Percentiles rank a stretch among this genome's conserved stretches.
These are phyloP conservation scores for Porphyrellus cyaneotinctus DNA, from an alignment of 768 basidiomycete species.

Conservation along the genomic window DNA sequence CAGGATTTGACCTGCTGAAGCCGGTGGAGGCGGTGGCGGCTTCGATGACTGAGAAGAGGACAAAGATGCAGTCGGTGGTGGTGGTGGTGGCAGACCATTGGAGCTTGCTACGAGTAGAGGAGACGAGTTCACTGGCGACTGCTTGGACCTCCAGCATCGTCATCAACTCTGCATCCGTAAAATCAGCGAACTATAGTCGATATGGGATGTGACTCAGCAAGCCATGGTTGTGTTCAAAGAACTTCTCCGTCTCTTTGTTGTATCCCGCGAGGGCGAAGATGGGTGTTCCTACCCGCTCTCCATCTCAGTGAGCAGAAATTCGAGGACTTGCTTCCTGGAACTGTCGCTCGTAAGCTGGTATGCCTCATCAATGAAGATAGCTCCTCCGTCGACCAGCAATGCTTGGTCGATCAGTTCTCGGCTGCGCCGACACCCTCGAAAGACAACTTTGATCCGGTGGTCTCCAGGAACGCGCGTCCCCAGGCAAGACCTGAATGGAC, in stretches of 20 bases:
- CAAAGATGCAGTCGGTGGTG: conserved; percentile 17
- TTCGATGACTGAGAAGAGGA: conserved; percentile 20
- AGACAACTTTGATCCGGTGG: conserved; percentile 56
- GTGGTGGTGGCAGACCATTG: conserved; percentile 21
- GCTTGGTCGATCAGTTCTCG: conserved; percentile 39
- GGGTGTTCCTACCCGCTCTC: conserved; percentile 60
- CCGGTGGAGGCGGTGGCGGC: conserved; percentile 17
- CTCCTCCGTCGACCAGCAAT: conserved; percentile 53
- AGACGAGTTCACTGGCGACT: conserved; percentile 2
- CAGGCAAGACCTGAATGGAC: conserved; percentile 51
- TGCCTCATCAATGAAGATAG: conserved; percentile 68
- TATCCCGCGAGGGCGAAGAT: conserved; percentile 74
- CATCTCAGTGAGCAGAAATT: conserved; percentile 72
- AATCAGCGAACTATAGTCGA: conserved; percentile 55
- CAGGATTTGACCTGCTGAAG: conserved; percentile 20
- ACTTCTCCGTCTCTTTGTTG: conserved; percentile 68
- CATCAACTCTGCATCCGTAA: conserved; percentile 52
- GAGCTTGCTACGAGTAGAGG: conserved; percentile 17
- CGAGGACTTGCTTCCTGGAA: conserved; percentile 55
- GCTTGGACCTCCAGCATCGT: conserved; percentile 44
- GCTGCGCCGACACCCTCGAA: conserved; percentile 47
- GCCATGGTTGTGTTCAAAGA: conserved; percentile 75
- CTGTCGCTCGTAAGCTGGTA: conserved; percentile 55
- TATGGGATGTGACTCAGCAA: conserved; percentile 65
- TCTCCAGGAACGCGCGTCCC: conserved; percentile 51